A percentile compares a stretch with the other conserved stretches of the same genome.
Evolutionary conservation across 495 filamentous ascomycete species (phyloP).

Genomic region (Xylaria venustula): DNA sequence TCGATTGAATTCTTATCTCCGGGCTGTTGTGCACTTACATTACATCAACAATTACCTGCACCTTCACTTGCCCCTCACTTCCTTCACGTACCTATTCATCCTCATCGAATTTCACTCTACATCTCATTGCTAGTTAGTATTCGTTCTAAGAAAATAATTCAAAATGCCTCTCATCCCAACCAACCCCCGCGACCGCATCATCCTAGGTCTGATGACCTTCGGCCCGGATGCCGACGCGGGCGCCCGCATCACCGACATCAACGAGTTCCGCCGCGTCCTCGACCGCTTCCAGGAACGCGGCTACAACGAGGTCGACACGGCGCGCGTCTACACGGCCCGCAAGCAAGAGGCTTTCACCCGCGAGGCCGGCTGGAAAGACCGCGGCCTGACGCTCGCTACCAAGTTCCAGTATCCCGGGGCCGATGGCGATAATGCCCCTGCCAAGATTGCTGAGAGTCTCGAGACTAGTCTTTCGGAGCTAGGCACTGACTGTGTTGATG

Average conservation of each 20-base stretch:
- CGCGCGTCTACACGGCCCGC: conserved; percentile 69
- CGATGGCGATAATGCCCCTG: conserved; percentile 59
- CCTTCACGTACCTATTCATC: no score
- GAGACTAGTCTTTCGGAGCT: conserved; percentile 69
- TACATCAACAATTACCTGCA: no score
- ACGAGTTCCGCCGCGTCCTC: conserved; percentile 63
- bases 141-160: not conserved
- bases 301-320: conserved; percentile 80
- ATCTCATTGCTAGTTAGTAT: no score
- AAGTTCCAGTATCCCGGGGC: conserved; percentile 68
- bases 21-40: no score
- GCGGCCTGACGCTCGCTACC: conserved; percentile 80
- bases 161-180: conserved; percentile 51
- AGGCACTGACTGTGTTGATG: conserved; percentile 71
- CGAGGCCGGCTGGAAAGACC: conserved; percentile 74
- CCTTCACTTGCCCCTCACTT: no score
- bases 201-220: conserved; percentile 64
- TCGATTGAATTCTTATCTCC: no score
- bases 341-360: conserved; percentile 81
- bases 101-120: no score
- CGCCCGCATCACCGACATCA: conserved; percentile 67
- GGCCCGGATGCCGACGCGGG: conserved; percentile 53
- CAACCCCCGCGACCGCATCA: conserved; percentile 47
- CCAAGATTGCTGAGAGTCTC: conserved; percentile 59
- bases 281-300: conserved; percentile 70